Evolutionary conservation across 1,284 basidiomycete species (phyloP).

Genomic region (Malassezia caprae): DNA sequence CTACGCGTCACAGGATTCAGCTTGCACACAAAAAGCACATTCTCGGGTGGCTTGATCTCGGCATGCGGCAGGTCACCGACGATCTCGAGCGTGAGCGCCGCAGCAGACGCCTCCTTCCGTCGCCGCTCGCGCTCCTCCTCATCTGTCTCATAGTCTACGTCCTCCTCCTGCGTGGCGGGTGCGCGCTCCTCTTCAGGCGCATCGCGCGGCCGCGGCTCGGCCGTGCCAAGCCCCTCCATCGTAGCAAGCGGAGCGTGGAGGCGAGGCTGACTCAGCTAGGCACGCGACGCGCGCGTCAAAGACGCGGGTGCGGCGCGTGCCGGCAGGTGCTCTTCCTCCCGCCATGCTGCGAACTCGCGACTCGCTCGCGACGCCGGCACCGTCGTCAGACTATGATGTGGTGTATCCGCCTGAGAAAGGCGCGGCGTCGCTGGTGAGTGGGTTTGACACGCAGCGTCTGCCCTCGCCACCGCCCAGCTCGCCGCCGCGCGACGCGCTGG

Average conservation of each 20-base stretch:
- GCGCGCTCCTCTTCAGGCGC: background rate
- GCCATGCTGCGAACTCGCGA: constrained; percentile 2
- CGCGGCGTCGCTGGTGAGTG: background rate
- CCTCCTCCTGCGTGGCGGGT: background rate
- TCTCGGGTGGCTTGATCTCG: constrained; percentile 92
- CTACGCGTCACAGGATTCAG: constrained; percentile 88
- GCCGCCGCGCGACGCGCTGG: background rate
- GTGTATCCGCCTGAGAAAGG: background rate
- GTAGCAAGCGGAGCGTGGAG: background rate
- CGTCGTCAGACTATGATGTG: constrained; percentile 16
- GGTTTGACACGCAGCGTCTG: background rate
- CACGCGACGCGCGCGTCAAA: constrained; percentile 2
- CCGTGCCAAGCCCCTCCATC: background rate
- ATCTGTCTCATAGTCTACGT: background rate
- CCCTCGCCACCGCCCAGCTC: background rate
- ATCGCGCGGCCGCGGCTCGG: background rate
- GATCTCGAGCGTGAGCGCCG: constrained; percentile 95
- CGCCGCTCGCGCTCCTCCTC: constrained; percentile 55
- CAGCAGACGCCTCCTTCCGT: constrained; percentile 74
- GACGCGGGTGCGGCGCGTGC: background rate
- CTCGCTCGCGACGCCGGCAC: constrained; percentile 11
- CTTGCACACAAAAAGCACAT: constrained; percentile 97
- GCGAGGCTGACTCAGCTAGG: constrained; percentile 2
- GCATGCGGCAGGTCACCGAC: constrained; percentile 97
- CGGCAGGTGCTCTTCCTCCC: background rate